Conservation (phyloP, 495 filamentous ascomycete genomes). For the Penicillium roqueforti region DNA sequence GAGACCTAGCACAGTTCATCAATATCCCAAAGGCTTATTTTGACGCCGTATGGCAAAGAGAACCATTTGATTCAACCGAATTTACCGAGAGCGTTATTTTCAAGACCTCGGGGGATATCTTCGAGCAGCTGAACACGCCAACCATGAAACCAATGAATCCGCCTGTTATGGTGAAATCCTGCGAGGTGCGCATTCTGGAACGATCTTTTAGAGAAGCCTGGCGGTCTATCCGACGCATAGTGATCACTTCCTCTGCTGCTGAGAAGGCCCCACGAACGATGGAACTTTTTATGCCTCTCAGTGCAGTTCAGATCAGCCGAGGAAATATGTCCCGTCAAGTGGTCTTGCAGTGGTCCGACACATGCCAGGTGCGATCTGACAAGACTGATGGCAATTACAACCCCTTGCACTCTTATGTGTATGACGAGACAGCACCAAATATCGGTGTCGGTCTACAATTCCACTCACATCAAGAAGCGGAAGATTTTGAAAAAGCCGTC, state of each 20-base stretch:
- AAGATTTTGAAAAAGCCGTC: constrained; percentile 31
- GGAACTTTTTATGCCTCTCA: constrained; percentile 39
- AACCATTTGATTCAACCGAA: constrained; percentile 34
- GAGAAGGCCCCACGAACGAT: constrained; percentile 31
- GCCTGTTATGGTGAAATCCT: constrained; percentile 28
- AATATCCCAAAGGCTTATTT: constrained; percentile 37
- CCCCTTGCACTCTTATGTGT: constrained; percentile 32
- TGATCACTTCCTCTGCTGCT: constrained; percentile 38
- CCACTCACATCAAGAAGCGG: constrained; percentile 22
- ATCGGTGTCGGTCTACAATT: constrained; percentile 32
- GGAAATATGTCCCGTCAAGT: constrained; percentile 27
- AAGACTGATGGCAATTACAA: constrained; percentile 39
- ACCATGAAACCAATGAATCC: constrained; percentile 36
- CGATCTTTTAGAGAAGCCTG: constrained; percentile 35
- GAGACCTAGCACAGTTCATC: constrained; percentile 32
- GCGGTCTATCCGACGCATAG: constrained; percentile 38
- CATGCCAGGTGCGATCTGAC: constrained; percentile 29
- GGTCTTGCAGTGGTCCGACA: constrained; percentile 43
- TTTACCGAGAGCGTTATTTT: constrained; percentile 36
- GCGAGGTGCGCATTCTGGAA: constrained; percentile 41
- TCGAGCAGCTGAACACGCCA: constrained; percentile 31
- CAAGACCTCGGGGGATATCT: constrained; percentile 33
- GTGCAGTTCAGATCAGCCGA: constrained; percentile 33
- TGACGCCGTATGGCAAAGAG: constrained; percentile 31
- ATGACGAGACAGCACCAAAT: constrained; percentile 36